A percentile compares a stretch with the other conserved stretches of the same genome.
These are phyloP conservation scores for Nothophoma quercina DNA, from an alignment of 2,329 filamentous ascomycete genomes.

Conservation along the genomic window DNA sequence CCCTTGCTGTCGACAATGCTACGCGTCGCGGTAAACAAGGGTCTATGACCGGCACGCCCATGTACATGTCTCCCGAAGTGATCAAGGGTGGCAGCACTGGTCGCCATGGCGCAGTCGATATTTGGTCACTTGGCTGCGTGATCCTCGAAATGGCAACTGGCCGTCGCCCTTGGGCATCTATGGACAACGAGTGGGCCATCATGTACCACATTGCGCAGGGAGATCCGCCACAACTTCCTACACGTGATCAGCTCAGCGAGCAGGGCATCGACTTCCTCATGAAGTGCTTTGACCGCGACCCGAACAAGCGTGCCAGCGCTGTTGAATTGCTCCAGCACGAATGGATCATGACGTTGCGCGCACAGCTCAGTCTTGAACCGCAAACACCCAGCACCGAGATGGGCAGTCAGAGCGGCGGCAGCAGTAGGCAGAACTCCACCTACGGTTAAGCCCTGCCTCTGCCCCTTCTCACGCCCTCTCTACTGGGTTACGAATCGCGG, in stretches of 20 bases:
- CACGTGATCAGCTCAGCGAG: conserved; percentile 81
- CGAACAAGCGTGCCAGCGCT: conserved; percentile 78
- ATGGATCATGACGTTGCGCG: conserved; percentile 70
- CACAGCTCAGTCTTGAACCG: conserved; percentile 57
- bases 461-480: neutral
- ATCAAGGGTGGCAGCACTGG: conserved; percentile 81
- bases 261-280: conserved; percentile 87
- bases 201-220: conserved; percentile 99
- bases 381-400: conserved; percentile 51
- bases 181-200: conserved; percentile 99
- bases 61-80: conserved; percentile 99
- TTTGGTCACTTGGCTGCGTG: conserved; percentile 97
- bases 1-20: conserved; percentile 72
- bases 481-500: neutral
- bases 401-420: conserved; percentile 23
- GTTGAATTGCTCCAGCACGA: conserved; percentile 92
- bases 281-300: conserved; percentile 86
- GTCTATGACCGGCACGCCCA: conserved; percentile 96
- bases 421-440: conserved; percentile 47
- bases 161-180: conserved; percentile 88
- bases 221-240: conserved; percentile 86
- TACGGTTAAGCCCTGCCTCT: conserved; percentile 30
- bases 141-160: conserved; percentile 98
- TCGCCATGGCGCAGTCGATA: conserved; percentile 85
- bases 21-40: conserved; percentile 66